Evolutionary conservation across 495 filamentous ascomycete species (phyloP).

Genomic region (Platismatia glauca): DNA sequence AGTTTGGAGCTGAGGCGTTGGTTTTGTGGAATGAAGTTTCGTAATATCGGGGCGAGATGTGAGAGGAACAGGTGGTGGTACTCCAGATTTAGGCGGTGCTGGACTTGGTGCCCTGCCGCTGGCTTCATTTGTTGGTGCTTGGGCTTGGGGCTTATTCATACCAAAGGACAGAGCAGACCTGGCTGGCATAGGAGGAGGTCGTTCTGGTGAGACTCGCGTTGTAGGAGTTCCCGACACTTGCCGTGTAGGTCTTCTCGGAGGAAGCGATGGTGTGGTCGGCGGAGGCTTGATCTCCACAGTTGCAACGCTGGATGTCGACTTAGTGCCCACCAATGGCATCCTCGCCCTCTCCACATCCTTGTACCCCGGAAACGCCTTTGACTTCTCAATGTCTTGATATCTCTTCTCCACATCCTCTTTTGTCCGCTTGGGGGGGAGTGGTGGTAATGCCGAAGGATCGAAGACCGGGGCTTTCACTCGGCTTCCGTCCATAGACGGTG

Average conservation of each 20-base stretch:
- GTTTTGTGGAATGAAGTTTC: slow-evolving; percentile 46
- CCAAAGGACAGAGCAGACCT: slow-evolving; percentile 35
- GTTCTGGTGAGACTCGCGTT: slow-evolving; percentile 33
- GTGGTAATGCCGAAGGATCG: slow-evolving; percentile 36
- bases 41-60: slow-evolving; percentile 51
- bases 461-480: slow-evolving; percentile 36
- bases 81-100: slow-evolving; percentile 15
- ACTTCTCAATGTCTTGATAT: slow-evolving; percentile 20
- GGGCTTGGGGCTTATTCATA: slow-evolving; percentile 27
- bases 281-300: slow-evolving; percentile 14
- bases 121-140: slow-evolving; percentile 11
- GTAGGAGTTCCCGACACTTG: slow-evolving; percentile 7
- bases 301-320: slow-evolving; percentile 16
- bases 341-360: slow-evolving; percentile 15
- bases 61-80: slow-evolving; percentile 48
- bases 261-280: slow-evolving; percentile 24
- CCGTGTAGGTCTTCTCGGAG: slow-evolving; percentile 27
- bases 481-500: slow-evolving; percentile 33
- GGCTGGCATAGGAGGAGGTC: slow-evolving; percentile 24
- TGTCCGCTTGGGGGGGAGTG: slow-evolving; percentile 35
- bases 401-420: slow-evolving; percentile 16
- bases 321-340: slow-evolving; percentile 14
- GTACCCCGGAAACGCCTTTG: slow-evolving; percentile 15
- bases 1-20: slow-evolving; percentile 28
- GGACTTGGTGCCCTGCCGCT: slow-evolving; percentile 12